phyloP scores from a whole-genome alignment of 805 yeast species.

The Wickerhamiella kazuoi region DNA sequence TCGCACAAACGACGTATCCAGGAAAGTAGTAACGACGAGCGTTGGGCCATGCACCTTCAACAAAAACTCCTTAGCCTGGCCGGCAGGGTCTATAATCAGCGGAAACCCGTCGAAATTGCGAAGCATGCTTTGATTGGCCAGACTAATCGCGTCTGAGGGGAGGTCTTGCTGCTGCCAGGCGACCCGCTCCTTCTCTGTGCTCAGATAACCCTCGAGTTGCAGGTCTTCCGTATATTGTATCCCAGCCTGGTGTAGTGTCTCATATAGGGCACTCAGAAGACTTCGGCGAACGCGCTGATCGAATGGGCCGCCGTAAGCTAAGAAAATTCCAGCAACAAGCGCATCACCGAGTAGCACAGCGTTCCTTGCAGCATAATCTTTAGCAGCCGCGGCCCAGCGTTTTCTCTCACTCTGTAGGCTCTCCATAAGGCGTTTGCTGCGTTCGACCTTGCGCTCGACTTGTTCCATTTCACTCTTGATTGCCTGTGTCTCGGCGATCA shows the following conservation, averaged over 20 bases:
- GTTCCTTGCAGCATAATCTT: conserved; percentile 30
- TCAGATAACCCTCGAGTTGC: conserved; percentile 14
- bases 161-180: conserved; percentile 39
- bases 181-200: conserved; percentile 25
- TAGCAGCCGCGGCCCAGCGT: conserved; percentile 56
- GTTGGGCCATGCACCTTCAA: conserved; percentile 13
- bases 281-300: conserved; percentile 32
- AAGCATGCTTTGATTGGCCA: conserved; percentile 47
- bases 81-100: conserved; percentile 58
- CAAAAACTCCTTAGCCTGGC: conserved; percentile 28
- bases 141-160: conserved; percentile 38
- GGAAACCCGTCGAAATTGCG: conserved; percentile 28
- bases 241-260: conserved; percentile 20
- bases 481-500: conserved; percentile 64
- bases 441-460: conserved; percentile 40
- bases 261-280: conserved; percentile 23
- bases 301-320: conserved; percentile 41
- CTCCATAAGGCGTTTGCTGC: conserved; percentile 46
- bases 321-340: conserved; percentile 42
- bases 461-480: conserved; percentile 51
- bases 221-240: conserved; percentile 24
- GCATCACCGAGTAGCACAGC: conserved; percentile 44
- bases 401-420: conserved; percentile 47
- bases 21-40: conserved; percentile 37
- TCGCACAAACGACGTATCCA: conserved; percentile 46